A percentile compares a stretch with the other conserved stretches of the same genome.
phyloP scores from a whole-genome alignment of 208 protist genomes.

The Naegleria lovaniensis region DNA sequence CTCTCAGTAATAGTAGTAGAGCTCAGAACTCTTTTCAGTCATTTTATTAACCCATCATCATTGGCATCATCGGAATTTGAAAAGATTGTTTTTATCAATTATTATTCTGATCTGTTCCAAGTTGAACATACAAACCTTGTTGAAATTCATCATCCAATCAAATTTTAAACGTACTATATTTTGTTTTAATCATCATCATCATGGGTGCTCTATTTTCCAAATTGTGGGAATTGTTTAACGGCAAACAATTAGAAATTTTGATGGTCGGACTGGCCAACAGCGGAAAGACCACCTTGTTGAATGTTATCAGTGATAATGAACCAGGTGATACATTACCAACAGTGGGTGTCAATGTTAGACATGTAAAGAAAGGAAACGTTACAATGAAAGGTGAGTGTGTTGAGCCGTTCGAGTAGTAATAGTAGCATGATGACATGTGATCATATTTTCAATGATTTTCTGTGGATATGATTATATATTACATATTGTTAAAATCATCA shows the following conservation, averaged over 20 bases:
- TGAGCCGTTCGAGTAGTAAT: background rate
- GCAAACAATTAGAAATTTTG: slow-evolving; percentile 62
- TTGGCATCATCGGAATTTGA: no score
- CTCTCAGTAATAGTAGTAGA: no score
- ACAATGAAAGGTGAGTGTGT: slow-evolving; percentile 50
- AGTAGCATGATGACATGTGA: background rate
- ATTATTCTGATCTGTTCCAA: no score
- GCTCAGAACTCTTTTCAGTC: no score
- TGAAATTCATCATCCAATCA: no score
- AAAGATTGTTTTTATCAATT: no score
- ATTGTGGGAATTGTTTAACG: slow-evolving; percentile 52
- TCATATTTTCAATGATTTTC: no score
- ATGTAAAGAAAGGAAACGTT: slow-evolving; percentile 63
- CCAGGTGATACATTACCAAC: slow-evolving; percentile 63
- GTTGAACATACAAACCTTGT: no score
- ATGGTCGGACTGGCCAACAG: slow-evolving; percentile 65
- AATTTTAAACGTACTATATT: no score
- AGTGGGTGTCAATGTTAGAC: slow-evolving; percentile 67
- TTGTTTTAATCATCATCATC: background rate
- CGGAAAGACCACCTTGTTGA: slow-evolving; percentile 70
- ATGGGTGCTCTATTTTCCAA: slow-evolving; percentile 57
- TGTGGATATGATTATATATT: no score
- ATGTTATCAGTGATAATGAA: slow-evolving; percentile 61
- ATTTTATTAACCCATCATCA: no score
- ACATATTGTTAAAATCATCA: no score